Evolutionary conservation across 768 basidiomycete genomes (phyloP), one percentile per base, ranked within the genome.

Genomic region (Lyophyllum decastes): DNA sequence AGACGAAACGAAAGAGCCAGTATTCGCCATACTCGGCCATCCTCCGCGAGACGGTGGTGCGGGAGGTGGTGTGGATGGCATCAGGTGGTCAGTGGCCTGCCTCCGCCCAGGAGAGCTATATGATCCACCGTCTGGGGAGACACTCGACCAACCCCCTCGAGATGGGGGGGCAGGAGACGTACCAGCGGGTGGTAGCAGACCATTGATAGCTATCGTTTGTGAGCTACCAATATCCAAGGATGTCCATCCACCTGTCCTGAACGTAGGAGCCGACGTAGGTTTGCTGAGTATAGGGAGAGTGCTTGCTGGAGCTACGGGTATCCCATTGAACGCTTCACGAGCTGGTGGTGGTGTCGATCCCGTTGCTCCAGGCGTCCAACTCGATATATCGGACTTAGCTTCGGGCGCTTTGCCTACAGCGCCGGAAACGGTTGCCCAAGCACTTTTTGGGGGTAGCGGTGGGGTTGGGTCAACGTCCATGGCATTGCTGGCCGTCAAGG

Each of bases 221-320:
- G 71, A 71, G 56, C 67, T 77, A 21, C 78, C 73, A 2, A 79
- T 79, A 58, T 88, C 89, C 24, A 90, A 74, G 34, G 83, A 82
- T 9, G 87, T 84, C 83, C 86, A 89, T 17, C 89, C 88, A 47
- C 78, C 87, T 11, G 81, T 76, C 45, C 85, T 78, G 68, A 88
- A 89, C 10, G 74, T 62, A 17, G 85, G 79, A 24, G 80, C 74
- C 10, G 69, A 55, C 49, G 58, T 62, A 35, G 59, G 55, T 48
- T 63, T 49, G 62, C 57, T 59, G 33, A 38, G 61, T 41, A 63
- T 47, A 26, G 61, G 55, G 2, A 68, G 62, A 43, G 66, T 17
- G n/a, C 52, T 48, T 17, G 46, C 43, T 25, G 60, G 65, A 26
- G 26, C 59, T 33, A 55, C 50, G 59, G 49, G 62, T 48, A 55